Conservation (phyloP, 495 filamentous ascomycete species). For the Podospora pseudocomata region DNA sequence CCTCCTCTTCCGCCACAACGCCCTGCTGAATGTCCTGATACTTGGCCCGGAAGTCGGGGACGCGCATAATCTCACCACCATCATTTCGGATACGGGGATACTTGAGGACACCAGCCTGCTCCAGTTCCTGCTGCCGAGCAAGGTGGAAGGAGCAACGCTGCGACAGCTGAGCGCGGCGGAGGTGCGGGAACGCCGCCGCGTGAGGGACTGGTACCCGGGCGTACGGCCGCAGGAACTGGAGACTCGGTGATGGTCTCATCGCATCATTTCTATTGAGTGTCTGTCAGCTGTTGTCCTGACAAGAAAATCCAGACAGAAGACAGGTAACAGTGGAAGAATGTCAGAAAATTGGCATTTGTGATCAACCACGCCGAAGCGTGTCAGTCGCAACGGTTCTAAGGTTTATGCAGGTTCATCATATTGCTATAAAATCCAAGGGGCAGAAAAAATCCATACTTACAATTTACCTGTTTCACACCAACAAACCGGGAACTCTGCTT, state of each 20-base stretch:
- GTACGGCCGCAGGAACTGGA: slow-evolving; percentile 53
- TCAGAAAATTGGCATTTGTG: slow-evolving; percentile 52
- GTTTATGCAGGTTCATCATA: slow-evolving; percentile 46
- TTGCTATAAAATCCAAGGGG: neutral
- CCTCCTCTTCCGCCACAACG: slow-evolving; percentile 35
- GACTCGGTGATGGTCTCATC: slow-evolving; percentile 39
- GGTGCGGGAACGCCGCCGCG: neutral
- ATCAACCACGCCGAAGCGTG: slow-evolving; percentile 60
- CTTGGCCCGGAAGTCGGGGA: slow-evolving; percentile 40
- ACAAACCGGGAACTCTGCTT: neutral
- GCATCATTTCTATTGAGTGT: slow-evolving; percentile 19
- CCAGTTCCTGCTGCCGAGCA: slow-evolving; percentile 32
- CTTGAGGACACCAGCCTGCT: slow-evolving; percentile 35
- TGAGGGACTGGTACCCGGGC: neutral
- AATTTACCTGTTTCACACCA: slow-evolving; percentile 4
- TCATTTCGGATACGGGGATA: slow-evolving; percentile 38
- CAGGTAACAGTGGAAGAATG: slow-evolving; percentile 19
- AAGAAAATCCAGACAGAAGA: neutral
- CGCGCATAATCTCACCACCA: slow-evolving; percentile 29
- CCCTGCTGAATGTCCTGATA: slow-evolving; percentile 28
- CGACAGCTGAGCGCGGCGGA: neutral
- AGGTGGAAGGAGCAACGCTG: slow-evolving; percentile 42
- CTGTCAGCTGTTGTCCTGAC: slow-evolving; percentile 3
- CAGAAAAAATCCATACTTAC: slow-evolving; percentile 21
- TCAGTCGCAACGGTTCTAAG: slow-evolving; percentile 97